These are phyloP conservation scores for Leishmania guyanensis DNA, from an alignment of 208 protist genomes.

Conservation along the genomic window DNA sequence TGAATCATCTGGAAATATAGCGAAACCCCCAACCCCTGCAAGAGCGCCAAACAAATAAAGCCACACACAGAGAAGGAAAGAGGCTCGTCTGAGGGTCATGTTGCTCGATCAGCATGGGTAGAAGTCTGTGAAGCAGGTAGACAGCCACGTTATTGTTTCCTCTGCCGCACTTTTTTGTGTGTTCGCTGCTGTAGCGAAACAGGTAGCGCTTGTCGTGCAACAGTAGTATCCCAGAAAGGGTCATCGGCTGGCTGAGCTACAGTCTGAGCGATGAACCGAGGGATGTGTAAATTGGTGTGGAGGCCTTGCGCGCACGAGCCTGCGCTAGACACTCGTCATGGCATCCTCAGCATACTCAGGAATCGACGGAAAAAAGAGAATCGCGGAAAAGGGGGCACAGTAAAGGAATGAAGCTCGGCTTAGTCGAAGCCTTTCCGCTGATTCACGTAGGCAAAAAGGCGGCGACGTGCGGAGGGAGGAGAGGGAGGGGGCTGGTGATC, in stretches of 20 bases:
- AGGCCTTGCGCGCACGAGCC: neutral
- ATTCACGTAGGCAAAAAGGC: too few species aligned
- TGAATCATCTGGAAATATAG: too few species aligned
- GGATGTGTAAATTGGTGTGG: neutral
- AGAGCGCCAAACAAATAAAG: too few species aligned
- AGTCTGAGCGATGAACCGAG: neutral
- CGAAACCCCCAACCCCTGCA: too few species aligned
- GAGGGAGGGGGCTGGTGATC: neutral
- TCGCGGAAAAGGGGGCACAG: neutral
- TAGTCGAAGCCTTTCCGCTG: too few species aligned
- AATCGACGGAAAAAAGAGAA: neutral
- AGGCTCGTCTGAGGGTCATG: too few species aligned
- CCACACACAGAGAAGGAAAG: too few species aligned
- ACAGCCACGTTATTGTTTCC: neutral
- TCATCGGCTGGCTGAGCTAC: neutral
- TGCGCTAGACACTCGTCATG: neutral
- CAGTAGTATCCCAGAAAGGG: neutral
- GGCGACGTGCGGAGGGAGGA: neutral
- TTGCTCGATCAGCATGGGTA: too few species aligned
- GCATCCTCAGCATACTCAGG: neutral
- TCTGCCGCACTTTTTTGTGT: too few species aligned
- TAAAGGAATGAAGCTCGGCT: neutral
- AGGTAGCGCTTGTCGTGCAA: neutral
- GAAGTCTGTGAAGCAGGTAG: neutral
- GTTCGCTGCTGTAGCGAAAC: neutral